Base-by-base conservation (phyloP, 805 yeast genomes). In the Lipomyces anomalus region DNA sequence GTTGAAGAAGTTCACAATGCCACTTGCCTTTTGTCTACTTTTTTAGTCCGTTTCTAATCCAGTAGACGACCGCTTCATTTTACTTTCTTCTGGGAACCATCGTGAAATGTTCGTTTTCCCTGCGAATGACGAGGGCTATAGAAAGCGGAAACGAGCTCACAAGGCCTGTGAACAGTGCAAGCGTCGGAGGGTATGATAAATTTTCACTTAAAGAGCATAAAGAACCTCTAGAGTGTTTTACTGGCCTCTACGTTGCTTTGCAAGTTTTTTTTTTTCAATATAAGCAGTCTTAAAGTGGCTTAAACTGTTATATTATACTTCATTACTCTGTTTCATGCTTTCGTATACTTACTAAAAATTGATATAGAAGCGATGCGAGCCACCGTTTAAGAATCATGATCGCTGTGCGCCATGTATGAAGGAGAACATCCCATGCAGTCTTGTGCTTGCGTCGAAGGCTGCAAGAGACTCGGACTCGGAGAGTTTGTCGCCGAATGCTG, bases 71-170 rank as follows among this genome's bases (percentile, higher is more conserved):
- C n/a, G n/a, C n/a, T n/a, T n/a, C n/a, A n/a, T n/a, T n/a, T n/a
- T n/a, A n/a, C n/a, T n/a, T n/a, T n/a, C n/a, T n/a, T n/a, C n/a
- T n/a, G n/a, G n/a, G n/a, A n/a, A n/a, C n/a, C n/a, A n/a, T n/a
- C n/a, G n/a, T n/a, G n/a, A n/a, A n/a, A 67, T 68, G 69, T 61
- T 63, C 54, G 73, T 68, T 43, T 68, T 68, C 42, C 73, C 73
- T 3, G 72, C 73, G 21, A 68, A 69, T 56, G 63, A 69, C 52
- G 63, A 58, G 17, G 67, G 59, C 48, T 68, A 67, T 53, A 63
- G 72, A 38, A 61, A 61, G 23, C 65, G 73, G n/a, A 69, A 69
- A 46, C 57, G 73, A 7, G 70, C 69, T 2, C 69, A 66, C 57
- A 62, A 64, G 52, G 71, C 73, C 37, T 68, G 73, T 51, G 63